Evolutionary conservation across 495 filamentous ascomycete species (phyloP).

Genomic region (Acidiella bohemica): DNA sequence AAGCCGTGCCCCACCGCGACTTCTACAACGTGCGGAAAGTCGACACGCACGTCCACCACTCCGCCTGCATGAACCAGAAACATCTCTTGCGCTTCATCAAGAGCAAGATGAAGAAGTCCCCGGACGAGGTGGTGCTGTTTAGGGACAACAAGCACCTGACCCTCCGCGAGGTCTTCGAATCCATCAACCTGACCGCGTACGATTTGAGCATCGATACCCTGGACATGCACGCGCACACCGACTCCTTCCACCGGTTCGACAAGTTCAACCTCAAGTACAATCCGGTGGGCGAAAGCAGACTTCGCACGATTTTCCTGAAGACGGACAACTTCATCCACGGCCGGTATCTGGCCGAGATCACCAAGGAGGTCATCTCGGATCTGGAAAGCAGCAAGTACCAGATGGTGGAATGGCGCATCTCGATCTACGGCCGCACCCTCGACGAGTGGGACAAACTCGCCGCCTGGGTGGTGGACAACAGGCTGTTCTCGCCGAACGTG

Average conservation of each 20-base stretch:
- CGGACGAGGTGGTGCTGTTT: slow-evolving; percentile 84
- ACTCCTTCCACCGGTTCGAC: slow-evolving; percentile 97
- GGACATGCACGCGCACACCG: slow-evolving; percentile 98
- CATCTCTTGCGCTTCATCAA: slow-evolving; percentile 97
- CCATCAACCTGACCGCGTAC: slow-evolving; percentile 92
- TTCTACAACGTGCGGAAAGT: slow-evolving; percentile 99
- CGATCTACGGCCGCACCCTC: slow-evolving; percentile 79
- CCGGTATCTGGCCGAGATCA: slow-evolving; percentile 91
- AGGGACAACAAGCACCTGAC: slow-evolving; percentile 89
- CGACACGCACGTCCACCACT: slow-evolving; percentile 97
- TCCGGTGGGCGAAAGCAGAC: slow-evolving; percentile 84
- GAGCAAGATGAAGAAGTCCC: slow-evolving; percentile 96
- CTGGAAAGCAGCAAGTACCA: slow-evolving; percentile 98
- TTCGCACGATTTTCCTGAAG: slow-evolving; percentile 94
- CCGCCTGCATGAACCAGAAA: slow-evolving; percentile 99
- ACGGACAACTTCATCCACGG: slow-evolving; percentile 97
- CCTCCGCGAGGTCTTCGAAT: slow-evolving; percentile 85
- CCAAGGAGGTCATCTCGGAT: slow-evolving; percentile 95
- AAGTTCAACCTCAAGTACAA: slow-evolving; percentile 99
- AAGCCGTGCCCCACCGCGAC: slow-evolving; percentile 90
- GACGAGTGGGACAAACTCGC: slow-evolving; percentile 98
- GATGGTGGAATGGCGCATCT: slow-evolving; percentile 98
- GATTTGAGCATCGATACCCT: slow-evolving; percentile 96
- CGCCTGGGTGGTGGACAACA: slow-evolving; percentile 98
- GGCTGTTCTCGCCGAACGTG: slow-evolving; percentile 91